Evolutionary conservation across 1,284 basidiomycete genomes (phyloP).

Genomic region (Volvariella volvacea): DNA sequence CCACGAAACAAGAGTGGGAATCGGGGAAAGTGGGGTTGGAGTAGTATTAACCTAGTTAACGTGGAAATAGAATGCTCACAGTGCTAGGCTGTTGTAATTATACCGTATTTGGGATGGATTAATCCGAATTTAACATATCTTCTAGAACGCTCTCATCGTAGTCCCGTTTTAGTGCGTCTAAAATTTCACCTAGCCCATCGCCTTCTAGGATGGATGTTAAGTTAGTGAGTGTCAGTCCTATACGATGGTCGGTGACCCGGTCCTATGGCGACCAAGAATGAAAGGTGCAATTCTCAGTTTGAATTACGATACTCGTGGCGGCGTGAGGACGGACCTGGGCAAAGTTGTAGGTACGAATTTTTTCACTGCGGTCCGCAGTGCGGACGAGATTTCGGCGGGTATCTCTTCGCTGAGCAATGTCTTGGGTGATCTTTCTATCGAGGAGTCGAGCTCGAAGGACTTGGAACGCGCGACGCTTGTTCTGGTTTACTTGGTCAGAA

Average conservation of each 20-base stretch:
- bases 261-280: slow-evolving; percentile 51
- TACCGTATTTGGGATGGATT: not conserved
- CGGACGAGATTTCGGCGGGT: slow-evolving; percentile 69
- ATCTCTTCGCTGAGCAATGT: slow-evolving; percentile 66
- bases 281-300: too few relatives aligned
- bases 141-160: slow-evolving; percentile 65
- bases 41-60: too few relatives aligned
- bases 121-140: slow-evolving; percentile 38
- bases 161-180: slow-evolving; percentile 60
- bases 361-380: slow-evolving; percentile 82
- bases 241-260: slow-evolving; percentile 87
- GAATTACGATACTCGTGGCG: not conserved
- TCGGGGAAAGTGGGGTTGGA: too few relatives aligned
- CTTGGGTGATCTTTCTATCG: slow-evolving; percentile 67
- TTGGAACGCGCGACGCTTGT: slow-evolving; percentile 83
- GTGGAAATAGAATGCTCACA: too few relatives aligned
- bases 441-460: slow-evolving; percentile 80
- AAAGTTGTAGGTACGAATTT: slow-evolving; percentile 92
- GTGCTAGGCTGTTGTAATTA: too few relatives aligned
- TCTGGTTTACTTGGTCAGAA: slow-evolving; percentile 36
- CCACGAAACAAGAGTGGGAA: too few relatives aligned
- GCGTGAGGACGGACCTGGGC: slow-evolving; percentile 53
- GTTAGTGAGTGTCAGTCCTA: slow-evolving; percentile 74
- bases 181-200: slow-evolving; percentile 57
- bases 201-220: slow-evolving; percentile 75